Conservation (phyloP, 192 early-diverging fungal species). For the Rhizophagus sp. region DNA sequence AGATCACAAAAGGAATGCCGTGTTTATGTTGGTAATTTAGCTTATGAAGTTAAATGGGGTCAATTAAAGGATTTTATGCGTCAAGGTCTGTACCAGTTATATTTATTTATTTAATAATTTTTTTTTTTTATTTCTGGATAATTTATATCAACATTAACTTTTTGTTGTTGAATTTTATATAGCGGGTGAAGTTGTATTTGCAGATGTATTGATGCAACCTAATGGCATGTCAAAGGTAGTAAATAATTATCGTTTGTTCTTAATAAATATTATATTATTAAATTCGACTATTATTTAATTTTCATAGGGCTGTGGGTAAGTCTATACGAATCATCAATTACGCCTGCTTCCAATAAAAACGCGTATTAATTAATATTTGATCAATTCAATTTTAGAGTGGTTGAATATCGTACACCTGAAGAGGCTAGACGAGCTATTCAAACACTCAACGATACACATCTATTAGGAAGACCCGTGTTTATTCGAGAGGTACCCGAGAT, state of each 20-base stretch:
- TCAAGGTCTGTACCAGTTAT: slow-evolving; percentile 50
- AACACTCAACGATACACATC: slow-evolving; percentile 61
- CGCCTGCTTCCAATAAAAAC: neutral
- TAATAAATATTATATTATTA: neutral
- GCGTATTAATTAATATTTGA: neutral
- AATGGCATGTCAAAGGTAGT: slow-evolving; percentile 67
- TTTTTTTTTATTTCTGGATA: neutral
- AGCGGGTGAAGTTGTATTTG: slow-evolving; percentile 78
- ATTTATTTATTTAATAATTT: too few relatives aligned
- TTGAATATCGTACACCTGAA: slow-evolving; percentile 74
- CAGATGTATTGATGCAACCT: slow-evolving; percentile 64
- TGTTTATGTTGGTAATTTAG: slow-evolving; percentile 83
- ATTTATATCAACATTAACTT: neutral
- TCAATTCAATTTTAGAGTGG: slow-evolving; percentile 52
- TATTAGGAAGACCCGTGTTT: slow-evolving; percentile 77
- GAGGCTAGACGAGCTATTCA: slow-evolving; percentile 76
- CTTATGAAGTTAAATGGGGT: slow-evolving; percentile 71
- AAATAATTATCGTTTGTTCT: neutral
- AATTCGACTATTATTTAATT: neutral
- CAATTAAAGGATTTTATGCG: slow-evolving; percentile 85
- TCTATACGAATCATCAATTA: neutral
- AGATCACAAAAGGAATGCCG: slow-evolving; percentile 56
- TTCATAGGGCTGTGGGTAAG: slow-evolving; percentile 34
- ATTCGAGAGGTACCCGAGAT: slow-evolving; percentile 63
- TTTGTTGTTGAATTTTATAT: neutral